Percentiles rank a stretch among this genome's conserved stretches.
These are phyloP conservation scores for Ogataea paraovalis DNA, from an alignment of 805 yeast species.

Conservation along the genomic window DNA sequence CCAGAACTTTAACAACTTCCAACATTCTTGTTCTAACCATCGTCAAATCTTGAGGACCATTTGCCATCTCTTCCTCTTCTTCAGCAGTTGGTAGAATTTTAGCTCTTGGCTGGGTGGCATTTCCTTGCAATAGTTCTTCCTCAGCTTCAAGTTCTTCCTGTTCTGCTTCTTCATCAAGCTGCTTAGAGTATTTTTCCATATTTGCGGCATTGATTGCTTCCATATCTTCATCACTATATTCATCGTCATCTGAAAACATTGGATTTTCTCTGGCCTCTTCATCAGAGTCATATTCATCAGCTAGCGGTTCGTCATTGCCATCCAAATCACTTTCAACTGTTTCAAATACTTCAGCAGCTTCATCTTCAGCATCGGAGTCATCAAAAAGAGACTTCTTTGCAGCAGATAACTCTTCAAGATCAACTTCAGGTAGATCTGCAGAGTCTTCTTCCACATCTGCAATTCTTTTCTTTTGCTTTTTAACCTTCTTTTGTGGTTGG, in stretches of 20 bases:
- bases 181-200: constrained; percentile 73
- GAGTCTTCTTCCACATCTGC: constrained; percentile 38
- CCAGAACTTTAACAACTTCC: constrained; percentile 90
- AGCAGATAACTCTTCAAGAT: constrained; percentile 57
- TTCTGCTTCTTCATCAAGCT: constrained; percentile 56
- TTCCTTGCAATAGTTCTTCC: constrained; percentile 56
- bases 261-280: constrained; percentile 60
- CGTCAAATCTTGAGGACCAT: constrained; percentile 69
- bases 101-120: constrained; percentile 66
- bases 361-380: constrained; percentile 64
- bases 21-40: constrained; percentile 89
- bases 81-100: constrained; percentile 67
- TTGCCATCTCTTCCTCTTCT: constrained; percentile 53
- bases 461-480: constrained; percentile 22
- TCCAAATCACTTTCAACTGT: constrained; percentile 26
- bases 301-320: constrained; percentile 41
- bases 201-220: constrained; percentile 74
- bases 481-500: constrained; percentile 17
- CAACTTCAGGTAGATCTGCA: constrained; percentile 59
- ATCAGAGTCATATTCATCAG: constrained; percentile 56
- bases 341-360: constrained; percentile 36
- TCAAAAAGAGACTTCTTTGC: constrained; percentile 77
- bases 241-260: constrained; percentile 80
- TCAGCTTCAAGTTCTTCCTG: constrained; percentile 61
- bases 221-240: constrained; percentile 57